These are phyloP conservation scores for Pholiota molesta DNA, from an alignment of 768 basidiomycete species.

Conservation along the genomic window DNA sequence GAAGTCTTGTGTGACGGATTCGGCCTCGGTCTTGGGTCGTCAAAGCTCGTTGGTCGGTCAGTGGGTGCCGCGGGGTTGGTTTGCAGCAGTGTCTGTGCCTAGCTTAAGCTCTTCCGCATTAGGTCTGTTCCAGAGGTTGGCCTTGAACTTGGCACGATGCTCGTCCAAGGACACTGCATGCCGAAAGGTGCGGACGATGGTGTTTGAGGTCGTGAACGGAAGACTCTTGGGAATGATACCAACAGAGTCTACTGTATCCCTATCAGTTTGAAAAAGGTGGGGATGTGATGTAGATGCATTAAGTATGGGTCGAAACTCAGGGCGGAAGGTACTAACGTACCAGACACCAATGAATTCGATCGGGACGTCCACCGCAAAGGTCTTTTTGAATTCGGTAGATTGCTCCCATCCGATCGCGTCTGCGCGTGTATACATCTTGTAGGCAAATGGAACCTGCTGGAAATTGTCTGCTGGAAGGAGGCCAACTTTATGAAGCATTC, in stretches of 20 bases:
- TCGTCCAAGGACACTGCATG: slow-evolving; percentile 72
- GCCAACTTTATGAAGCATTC: slow-evolving; percentile 57
- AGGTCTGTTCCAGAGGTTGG: slow-evolving; percentile 50
- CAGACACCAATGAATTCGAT: slow-evolving; percentile 65
- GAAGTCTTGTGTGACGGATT: background rate
- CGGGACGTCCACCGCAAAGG: slow-evolving; percentile 54
- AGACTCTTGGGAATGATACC: slow-evolving; percentile 55
- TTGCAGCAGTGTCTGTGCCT: slow-evolving; percentile 15
- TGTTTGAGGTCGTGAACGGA: slow-evolving; percentile 61
- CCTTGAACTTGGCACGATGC: slow-evolving; percentile 60
- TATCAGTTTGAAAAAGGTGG: slow-evolving; percentile 21
- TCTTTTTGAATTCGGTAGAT: slow-evolving; percentile 56
- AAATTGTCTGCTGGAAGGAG: slow-evolving; percentile 48
- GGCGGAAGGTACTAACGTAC: slow-evolving; percentile 30
- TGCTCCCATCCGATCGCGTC: slow-evolving; percentile 51
- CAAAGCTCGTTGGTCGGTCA: background rate
- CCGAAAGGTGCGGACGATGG: slow-evolving; percentile 58
- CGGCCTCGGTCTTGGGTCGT: background rate
- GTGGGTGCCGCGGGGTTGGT: background rate
- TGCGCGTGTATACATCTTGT: slow-evolving; percentile 59
- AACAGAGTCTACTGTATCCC: slow-evolving; percentile 73
- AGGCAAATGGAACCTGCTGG: slow-evolving; percentile 67
- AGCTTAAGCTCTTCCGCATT: slow-evolving; percentile 30
- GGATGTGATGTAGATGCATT: background rate
- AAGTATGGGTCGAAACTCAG: background rate